phyloP scores from a whole-genome alignment of 192 early-diverging fungal genomes.

The Backusella westeae region DNA sequence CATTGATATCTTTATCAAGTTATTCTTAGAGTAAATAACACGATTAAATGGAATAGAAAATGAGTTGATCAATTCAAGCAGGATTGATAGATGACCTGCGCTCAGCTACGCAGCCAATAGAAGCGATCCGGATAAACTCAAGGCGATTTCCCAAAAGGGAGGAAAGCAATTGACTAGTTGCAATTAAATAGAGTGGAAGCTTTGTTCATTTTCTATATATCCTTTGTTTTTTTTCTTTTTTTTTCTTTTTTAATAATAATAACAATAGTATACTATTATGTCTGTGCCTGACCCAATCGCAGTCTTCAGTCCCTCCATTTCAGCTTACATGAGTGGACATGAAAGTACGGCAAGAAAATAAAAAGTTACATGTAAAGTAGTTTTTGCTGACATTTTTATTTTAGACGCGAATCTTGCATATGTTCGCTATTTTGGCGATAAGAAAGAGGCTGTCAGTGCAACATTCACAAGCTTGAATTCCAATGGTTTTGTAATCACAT shows the following conservation, averaged over 20 bases:
- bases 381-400: background rate
- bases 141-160: background rate
- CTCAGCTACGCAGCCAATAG: background rate
- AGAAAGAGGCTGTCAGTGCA: conserved; percentile 26
- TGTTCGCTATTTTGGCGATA: conserved; percentile 36
- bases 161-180: background rate
- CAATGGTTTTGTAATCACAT: conserved; percentile 29
- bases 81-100: background rate
- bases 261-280: background rate
- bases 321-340: conserved; percentile 43
- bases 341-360: conserved; percentile 12
- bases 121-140: background rate
- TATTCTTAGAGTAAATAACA: background rate
- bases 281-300: conserved; percentile 29
- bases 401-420: conserved; percentile 38
- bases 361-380: background rate
- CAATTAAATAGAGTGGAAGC: background rate
- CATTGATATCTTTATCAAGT: background rate
- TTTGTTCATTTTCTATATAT: background rate
- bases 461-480: conserved; percentile 36
- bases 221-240: background rate
- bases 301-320: conserved; percentile 25
- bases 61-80: background rate
- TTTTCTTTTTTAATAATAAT: background rate
- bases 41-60: background rate